A percentile compares a stretch with the other conserved stretches of the same genome.
These are phyloP conservation scores for Diaporthe ilicicola DNA, from an alignment of 2,329 filamentous ascomycete species.

Conservation along the genomic window DNA sequence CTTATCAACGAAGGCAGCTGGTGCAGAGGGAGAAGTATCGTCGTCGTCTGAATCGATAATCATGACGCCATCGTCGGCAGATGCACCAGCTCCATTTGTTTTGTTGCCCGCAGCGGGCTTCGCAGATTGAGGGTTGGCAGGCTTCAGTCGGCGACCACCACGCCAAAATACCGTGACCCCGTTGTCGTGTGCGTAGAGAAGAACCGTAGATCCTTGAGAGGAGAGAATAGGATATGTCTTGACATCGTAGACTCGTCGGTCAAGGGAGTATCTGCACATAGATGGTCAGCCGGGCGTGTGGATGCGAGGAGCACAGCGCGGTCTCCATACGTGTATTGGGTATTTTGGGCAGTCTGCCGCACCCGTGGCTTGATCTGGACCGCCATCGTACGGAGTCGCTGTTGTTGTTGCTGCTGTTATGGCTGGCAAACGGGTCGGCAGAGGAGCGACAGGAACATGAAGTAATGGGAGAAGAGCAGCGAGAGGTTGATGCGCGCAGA, in stretches of 20 bases:
- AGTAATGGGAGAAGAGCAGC: neutral
- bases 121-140: slow-evolving; percentile 40
- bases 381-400: slow-evolving; percentile 35
- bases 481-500: neutral
- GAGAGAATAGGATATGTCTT: slow-evolving; percentile 69
- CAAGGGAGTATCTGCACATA: slow-evolving; percentile 62
- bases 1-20: slow-evolving; percentile 55
- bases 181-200: slow-evolving; percentile 71
- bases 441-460: neutral
- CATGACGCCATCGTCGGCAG: slow-evolving; percentile 63
- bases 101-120: slow-evolving; percentile 50
- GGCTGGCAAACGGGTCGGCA: neutral
- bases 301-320: slow-evolving; percentile 31
- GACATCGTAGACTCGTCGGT: slow-evolving; percentile 65
- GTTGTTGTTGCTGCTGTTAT: neutral
- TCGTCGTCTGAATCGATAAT: slow-evolving; percentile 72
- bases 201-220: slow-evolving; percentile 69
- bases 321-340: slow-evolving; percentile 53
- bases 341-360: slow-evolving; percentile 58
- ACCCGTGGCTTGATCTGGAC: slow-evolving; percentile 46
- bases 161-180: slow-evolving; percentile 70
- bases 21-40: slow-evolving; percentile 44
- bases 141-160: slow-evolving; percentile 68
- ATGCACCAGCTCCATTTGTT: slow-evolving; percentile 55
- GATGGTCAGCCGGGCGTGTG: neutral